phyloP scores from a whole-genome alignment of 306 rosid genomes.

The Gillenia trifoliata region DNA sequence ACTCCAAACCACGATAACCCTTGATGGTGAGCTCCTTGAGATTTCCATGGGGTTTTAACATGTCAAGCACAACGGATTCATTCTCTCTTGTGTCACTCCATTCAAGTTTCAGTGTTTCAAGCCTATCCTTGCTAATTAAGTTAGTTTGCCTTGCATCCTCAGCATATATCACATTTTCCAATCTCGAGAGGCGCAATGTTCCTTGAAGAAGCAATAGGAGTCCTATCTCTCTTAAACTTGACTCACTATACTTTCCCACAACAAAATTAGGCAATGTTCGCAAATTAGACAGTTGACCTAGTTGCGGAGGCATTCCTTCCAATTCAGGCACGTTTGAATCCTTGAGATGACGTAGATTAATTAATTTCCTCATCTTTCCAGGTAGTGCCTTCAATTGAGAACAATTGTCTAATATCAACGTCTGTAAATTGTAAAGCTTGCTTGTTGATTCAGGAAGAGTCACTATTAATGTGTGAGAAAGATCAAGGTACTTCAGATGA shows the following conservation, averaged over 20 bases:
- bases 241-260: background rate
- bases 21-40: no score
- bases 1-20: background rate
- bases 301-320: slow-evolving; percentile 16
- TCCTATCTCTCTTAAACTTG: background rate
- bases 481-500: no score
- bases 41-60: slow-evolving; percentile 17
- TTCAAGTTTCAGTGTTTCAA: background rate
- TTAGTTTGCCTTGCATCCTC: slow-evolving; percentile 6
- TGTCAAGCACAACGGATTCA: background rate
- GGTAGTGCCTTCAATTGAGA: background rate
- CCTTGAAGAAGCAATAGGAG: background rate
- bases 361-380: background rate
- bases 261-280: slow-evolving; percentile 9
- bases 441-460: no score
- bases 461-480: no score
- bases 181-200: background rate
- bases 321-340: background rate
- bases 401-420: background rate
- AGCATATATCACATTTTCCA: slow-evolving; percentile 9
- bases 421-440: no score
- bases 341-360: slow-evolving; percentile 8
- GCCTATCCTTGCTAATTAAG: background rate
- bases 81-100: background rate
- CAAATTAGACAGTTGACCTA: slow-evolving; percentile 3